Evolutionary conservation across 2,329 filamentous ascomycete species (phyloP).

Genomic region (Verticillium isaacii): DNA sequence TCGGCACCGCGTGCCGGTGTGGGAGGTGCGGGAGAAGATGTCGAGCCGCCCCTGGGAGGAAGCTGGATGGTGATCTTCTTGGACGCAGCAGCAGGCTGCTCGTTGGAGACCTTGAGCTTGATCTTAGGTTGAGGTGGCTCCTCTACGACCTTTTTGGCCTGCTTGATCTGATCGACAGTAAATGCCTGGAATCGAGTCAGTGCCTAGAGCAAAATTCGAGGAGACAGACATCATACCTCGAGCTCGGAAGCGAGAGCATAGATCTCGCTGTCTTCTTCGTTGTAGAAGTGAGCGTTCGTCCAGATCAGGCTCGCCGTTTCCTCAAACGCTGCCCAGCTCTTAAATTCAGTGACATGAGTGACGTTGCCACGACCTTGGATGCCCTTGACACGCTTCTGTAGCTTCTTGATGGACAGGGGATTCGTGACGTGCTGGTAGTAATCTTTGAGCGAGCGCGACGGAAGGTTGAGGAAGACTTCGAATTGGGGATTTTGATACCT

Average conservation of each 20-base stretch:
- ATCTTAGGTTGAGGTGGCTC: slow-evolving; percentile 74
- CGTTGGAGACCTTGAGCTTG: slow-evolving; percentile 66
- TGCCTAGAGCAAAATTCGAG: background rate
- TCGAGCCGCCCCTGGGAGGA: slow-evolving; percentile 51
- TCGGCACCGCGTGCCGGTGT: slow-evolving; percentile 28
- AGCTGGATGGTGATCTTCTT: slow-evolving; percentile 72
- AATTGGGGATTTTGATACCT: slow-evolving; percentile 59
- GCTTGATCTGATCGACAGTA: slow-evolving; percentile 63
- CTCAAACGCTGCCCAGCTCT: slow-evolving; percentile 77
- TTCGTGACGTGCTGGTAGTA: slow-evolving; percentile 83
- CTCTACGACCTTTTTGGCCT: slow-evolving; percentile 67
- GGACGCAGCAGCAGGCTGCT: slow-evolving; percentile 35
- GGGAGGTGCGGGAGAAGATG: slow-evolving; percentile 45
- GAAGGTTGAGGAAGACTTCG: slow-evolving; percentile 64
- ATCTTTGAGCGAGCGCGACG: slow-evolving; percentile 70
- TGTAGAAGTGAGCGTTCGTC: slow-evolving; percentile 84
- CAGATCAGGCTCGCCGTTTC: slow-evolving; percentile 77
- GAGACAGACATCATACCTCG: slow-evolving; percentile 48
- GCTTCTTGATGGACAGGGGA: slow-evolving; percentile 70
- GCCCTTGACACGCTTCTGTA: slow-evolving; percentile 74
- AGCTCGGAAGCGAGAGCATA: slow-evolving; percentile 72
- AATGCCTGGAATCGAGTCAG: slow-evolving; percentile 45
- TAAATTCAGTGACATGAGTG: slow-evolving; percentile 64
- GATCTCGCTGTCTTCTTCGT: slow-evolving; percentile 87
- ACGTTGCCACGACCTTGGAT: slow-evolving; percentile 62